Evolutionary conservation across 306 rosid genomes (phyloP).

Genomic region (Gynostemma pentaphyllum): DNA sequence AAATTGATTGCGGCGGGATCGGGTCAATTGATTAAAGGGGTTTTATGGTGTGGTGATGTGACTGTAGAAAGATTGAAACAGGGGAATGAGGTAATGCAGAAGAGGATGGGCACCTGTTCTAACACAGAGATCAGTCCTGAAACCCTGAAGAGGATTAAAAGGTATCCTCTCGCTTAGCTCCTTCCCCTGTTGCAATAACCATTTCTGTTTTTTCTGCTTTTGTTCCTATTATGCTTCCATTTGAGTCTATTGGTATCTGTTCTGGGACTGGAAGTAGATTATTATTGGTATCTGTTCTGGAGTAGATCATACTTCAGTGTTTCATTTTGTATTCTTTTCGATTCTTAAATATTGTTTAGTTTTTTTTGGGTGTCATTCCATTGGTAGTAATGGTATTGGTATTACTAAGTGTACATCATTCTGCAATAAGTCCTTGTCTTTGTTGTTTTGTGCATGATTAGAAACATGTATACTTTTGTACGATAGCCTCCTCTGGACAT

Average conservation of each 20-base stretch:
- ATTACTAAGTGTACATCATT: neutral
- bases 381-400: neutral
- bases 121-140: slow-evolving; percentile 50
- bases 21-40: slow-evolving; percentile 64
- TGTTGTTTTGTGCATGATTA: neutral
- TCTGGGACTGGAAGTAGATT: too few relatives aligned
- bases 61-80: slow-evolving; percentile 68
- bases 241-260: neutral
- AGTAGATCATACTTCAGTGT: too few relatives aligned
- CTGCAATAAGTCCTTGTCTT: neutral
- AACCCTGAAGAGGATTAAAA: slow-evolving; percentile 68
- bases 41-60: slow-evolving; percentile 97
- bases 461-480: neutral
- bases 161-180: slow-evolving; percentile 22
- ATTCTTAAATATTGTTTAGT: neutral
- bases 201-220: neutral
- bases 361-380: neutral
- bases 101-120: slow-evolving; percentile 35
- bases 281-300: too few relatives aligned
- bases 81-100: slow-evolving; percentile 79
- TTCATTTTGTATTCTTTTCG: too few relatives aligned
- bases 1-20: slow-evolving; percentile 69
- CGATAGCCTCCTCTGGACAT: neutral
- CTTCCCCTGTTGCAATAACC: neutral
- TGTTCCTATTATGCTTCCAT: neutral